Conservation (phyloP, 176 grass and related monocot genomes). For the Oryza nivara region DNA sequence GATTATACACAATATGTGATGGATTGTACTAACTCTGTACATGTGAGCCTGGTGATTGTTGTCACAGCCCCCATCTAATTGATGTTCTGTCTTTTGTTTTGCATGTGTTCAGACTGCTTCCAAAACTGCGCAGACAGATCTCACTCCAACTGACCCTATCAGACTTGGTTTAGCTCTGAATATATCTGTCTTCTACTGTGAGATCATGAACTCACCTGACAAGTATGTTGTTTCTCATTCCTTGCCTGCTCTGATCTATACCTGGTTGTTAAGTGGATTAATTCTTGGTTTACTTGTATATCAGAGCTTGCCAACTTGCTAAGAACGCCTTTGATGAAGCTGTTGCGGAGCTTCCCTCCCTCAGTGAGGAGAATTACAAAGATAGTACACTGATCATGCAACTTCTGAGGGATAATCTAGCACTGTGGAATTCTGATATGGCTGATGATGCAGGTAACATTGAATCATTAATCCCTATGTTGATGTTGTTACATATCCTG, state of each 20-base stretch:
- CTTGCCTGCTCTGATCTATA: not conserved
- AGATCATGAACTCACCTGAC: constrained; percentile 77
- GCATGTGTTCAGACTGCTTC: constrained; percentile 45
- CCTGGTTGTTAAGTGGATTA: not conserved
- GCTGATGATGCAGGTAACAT: constrained; percentile 59
- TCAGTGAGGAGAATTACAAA: constrained; percentile 73
- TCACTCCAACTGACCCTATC: constrained; percentile 63
- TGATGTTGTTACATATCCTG: not conserved
- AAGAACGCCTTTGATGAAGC: constrained; percentile 77
- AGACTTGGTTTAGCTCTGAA: constrained; percentile 66
- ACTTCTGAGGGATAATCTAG: constrained; percentile 70
- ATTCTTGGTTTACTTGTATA: constrained; percentile 12
- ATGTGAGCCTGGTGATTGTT: not conserved
- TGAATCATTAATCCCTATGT: constrained; percentile 5
- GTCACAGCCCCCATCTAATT: not conserved
- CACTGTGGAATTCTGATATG: constrained; percentile 71
- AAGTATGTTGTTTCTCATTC: constrained; percentile 39
- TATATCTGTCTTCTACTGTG: constrained; percentile 71
- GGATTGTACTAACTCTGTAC: not conserved
- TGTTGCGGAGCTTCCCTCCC: constrained; percentile 58
- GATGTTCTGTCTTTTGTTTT: not conserved
- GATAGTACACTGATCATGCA: constrained; percentile 75
- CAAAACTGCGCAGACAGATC: constrained; percentile 56
- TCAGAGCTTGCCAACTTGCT: constrained; percentile 65
- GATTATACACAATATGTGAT: not conserved